Percentiles rank a stretch among this genome's conserved stretches.
Conservation (phyloP, 345 rosid genomes). For the Bruguiera parviflora region DNA sequence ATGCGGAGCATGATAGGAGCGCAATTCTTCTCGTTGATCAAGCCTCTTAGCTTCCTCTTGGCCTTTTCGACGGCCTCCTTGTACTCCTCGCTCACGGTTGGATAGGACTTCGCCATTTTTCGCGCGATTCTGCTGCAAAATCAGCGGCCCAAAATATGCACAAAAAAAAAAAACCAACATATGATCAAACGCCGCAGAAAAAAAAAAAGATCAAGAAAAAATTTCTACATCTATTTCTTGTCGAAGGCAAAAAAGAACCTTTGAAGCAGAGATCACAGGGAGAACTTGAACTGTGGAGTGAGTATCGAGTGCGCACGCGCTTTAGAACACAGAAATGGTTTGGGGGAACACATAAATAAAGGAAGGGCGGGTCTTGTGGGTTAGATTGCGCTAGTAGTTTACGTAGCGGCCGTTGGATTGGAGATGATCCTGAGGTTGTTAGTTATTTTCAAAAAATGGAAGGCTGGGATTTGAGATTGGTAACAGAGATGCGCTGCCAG, state of each 20-base stretch:
- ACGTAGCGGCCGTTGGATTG: neutral
- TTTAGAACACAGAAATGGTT: neutral
- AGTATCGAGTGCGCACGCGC: neutral
- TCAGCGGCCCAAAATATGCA: no score
- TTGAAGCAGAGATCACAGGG: neutral
- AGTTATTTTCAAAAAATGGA: neutral
- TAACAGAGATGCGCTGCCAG: neutral
- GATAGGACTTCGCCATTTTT: slow-evolving; percentile 78
- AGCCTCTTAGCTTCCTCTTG: slow-evolving; percentile 78
- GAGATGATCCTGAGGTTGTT: neutral
- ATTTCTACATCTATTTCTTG: no score
- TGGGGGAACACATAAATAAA: neutral
- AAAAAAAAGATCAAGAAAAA: neutral
- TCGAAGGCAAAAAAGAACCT: neutral
- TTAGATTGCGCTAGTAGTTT: neutral
- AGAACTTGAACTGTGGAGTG: neutral
- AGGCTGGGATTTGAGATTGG: neutral
- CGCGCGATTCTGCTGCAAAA: slow-evolving; percentile 3
- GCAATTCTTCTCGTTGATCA: slow-evolving; percentile 86
- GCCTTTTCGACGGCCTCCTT: slow-evolving; percentile 69
- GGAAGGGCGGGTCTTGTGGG: neutral
- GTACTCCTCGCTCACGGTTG: slow-evolving; percentile 78
- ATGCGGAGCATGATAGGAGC: slow-evolving; percentile 95
- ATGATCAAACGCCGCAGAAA: neutral
- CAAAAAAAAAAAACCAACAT: no score